Conservation (phyloP, 73 alveolate genomes). For the Paramecium primaurelia region DNA sequence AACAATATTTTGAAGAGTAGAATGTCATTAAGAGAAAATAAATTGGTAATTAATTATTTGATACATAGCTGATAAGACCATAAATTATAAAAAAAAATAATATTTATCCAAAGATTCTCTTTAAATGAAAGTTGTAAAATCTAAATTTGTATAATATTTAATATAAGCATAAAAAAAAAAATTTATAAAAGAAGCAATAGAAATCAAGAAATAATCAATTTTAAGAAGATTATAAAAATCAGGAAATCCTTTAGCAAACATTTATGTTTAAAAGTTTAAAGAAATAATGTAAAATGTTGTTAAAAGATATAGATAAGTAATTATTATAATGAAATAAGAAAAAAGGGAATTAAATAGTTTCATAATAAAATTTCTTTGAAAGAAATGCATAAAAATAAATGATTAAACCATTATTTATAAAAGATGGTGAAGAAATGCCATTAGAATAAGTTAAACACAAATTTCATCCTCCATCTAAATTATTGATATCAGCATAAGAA, state of each 20-base stretch:
- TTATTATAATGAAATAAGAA: not conserved
- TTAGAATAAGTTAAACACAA: not conserved
- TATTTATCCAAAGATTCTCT: not conserved
- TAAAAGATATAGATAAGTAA: not conserved
- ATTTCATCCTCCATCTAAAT: constrained; percentile 46
- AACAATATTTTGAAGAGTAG: not conserved
- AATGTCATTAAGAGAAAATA: not conserved
- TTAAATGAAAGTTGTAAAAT: not conserved
- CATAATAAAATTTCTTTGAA: not conserved
- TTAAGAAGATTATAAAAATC: not conserved
- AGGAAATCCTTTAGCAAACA: constrained; percentile 49
- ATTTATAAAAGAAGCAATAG: not conserved
- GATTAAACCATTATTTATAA: not conserved
- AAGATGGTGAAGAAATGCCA: not conserved
- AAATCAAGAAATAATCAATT: not conserved
- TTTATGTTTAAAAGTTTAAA: constrained; percentile 18
- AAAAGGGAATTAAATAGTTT: not conserved
- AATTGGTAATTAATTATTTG: not conserved
- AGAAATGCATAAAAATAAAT: not conserved
- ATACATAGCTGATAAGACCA: not conserved
- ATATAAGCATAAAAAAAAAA: not conserved
- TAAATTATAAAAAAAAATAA: not conserved
- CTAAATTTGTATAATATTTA: not conserved
- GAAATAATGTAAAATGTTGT: not conserved
- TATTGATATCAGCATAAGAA: not conserved